These are phyloP conservation scores for Ascochyta pisi DNA, from an alignment of 2,329 filamentous ascomycete species.

Conservation along the genomic window DNA sequence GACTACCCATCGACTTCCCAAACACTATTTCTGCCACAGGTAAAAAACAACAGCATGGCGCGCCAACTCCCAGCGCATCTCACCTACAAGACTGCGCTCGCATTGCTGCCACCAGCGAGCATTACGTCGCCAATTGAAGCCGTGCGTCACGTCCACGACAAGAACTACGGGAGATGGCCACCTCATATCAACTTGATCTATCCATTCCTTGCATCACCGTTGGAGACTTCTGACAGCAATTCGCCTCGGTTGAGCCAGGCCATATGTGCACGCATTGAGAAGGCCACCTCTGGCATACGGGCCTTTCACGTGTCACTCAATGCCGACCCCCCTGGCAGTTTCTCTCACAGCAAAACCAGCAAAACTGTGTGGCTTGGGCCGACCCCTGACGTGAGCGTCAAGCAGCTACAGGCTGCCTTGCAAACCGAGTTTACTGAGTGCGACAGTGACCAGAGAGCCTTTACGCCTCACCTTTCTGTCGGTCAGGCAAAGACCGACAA, in stretches of 20 bases:
- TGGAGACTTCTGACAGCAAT: conserved; percentile 17
- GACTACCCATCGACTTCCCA: too few species aligned
- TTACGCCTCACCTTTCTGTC: conserved; percentile 37
- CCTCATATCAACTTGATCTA: conserved; percentile 43
- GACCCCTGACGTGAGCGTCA: conserved; percentile 16
- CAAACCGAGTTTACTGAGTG: conserved; percentile 37
- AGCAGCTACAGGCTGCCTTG: conserved; percentile 33
- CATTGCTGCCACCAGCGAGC: conserved; percentile 29
- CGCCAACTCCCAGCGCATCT: conserved; percentile 28
- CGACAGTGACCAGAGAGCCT: conserved; percentile 28
- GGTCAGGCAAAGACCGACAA: conserved; percentile 31
- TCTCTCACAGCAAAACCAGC: conserved; percentile 27
- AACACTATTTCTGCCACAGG: not conserved
- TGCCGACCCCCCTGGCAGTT: conserved; percentile 28
- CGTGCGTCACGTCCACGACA: conserved; percentile 34
- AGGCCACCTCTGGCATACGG: conserved; percentile 20
- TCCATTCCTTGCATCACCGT: conserved; percentile 35
- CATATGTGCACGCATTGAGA: conserved; percentile 31
- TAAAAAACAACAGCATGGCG: conserved; percentile 11
- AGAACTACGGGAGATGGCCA: conserved; percentile 38
- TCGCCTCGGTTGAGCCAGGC: conserved; percentile 23
- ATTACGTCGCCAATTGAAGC: conserved; percentile 36
- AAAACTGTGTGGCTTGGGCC: conserved; percentile 38
- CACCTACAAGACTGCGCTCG: conserved; percentile 38
- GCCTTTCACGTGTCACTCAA: conserved; percentile 30